Percentiles rank a stretch among this genome's conserved stretches.
Conservation (phyloP, 2,329 filamentous ascomycete genomes). For the Fusarium vanettenii region DNA sequence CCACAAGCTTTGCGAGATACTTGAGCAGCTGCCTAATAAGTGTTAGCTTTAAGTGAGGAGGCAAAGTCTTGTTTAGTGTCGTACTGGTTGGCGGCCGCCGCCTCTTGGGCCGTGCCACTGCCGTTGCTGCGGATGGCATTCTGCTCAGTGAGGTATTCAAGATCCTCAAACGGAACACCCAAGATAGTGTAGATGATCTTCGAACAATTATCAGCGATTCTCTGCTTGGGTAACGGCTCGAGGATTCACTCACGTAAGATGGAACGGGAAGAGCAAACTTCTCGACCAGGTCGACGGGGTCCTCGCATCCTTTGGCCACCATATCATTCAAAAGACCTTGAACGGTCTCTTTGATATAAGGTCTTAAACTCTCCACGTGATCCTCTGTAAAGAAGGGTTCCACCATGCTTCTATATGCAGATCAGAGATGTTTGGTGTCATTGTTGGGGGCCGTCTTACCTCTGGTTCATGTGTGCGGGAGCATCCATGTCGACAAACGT, state of each 20-base stretch:
- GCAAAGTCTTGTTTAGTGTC: neutral
- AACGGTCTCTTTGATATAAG: conserved; percentile 58
- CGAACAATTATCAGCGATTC: conserved; percentile 39
- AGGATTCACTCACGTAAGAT: conserved; percentile 51
- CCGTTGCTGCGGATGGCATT: conserved; percentile 59
- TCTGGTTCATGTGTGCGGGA: conserved; percentile 58
- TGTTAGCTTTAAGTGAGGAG: neutral
- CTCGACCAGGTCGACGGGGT: conserved; percentile 58
- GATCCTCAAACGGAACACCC: conserved; percentile 59
- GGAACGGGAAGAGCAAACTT: conserved; percentile 60
- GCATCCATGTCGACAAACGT: conserved; percentile 64
- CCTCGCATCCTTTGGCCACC: conserved; percentile 48
- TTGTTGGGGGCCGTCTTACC: conserved; percentile 38
- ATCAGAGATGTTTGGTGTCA: neutral
- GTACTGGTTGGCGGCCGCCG: conserved; percentile 56
- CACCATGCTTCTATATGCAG: conserved; percentile 53
- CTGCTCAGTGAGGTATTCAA: conserved; percentile 56
- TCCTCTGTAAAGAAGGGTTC: conserved; percentile 55
- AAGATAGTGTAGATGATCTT: conserved; percentile 62
- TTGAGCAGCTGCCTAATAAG: conserved; percentile 51
- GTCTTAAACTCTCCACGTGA: conserved; percentile 53
- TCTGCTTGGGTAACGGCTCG: neutral
- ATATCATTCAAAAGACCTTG: conserved; percentile 54
- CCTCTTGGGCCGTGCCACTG: conserved; percentile 58
- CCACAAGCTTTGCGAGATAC: conserved; percentile 56